Evolutionary conservation across 2,329 filamentous ascomycete genomes (phyloP), one percentile per base, ranked within the genome.

Genomic region (Fonsecaea multimorphosa): DNA sequence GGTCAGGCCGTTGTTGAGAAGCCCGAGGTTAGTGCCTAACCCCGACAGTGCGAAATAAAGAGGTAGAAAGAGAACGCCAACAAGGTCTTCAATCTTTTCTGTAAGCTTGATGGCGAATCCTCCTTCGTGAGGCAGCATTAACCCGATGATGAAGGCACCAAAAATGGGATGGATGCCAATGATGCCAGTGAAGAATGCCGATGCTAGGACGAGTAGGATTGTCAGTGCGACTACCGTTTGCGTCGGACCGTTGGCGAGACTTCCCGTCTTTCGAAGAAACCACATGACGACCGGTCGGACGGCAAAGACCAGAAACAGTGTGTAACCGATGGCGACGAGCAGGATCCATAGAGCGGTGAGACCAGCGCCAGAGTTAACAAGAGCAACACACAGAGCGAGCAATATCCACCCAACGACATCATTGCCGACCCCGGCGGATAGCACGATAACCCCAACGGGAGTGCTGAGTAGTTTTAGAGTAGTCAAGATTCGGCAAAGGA

Each of bases 81-180:
- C 89, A 11, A 97, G 81, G 83, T 98, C 94, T 76, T 98, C 94
- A 65, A 98, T 89, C 82, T 97, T 97, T 75, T 96, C 92, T 0
- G 92, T 93, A 34, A 96, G 82, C 72, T 93, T 92, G 78, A 96
- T 93, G 36, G 91, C 90, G 74, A 96, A 96, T 52, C 92, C 74
- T 55, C 74, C 74, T 60, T 75, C 74, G 51, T 75, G 74, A 0
- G 93, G 94, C 71, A 93, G 93, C 64, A 98, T 95, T 29, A 98
- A 77, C 1, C 94, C 94, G 49, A 94, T 87, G 65, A 97, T 83
- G 76, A 98, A 98, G 2, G 90, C 93, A 49, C 94, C 94, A 73
- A 98, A 98, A 75, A 98, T 97, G 63, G 94, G 87, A 76, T 98
- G 94, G 1, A 97, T 89, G 54, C 94, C 94, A 74, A 98, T 97